Conservation (phyloP, 768 basidiomycete genomes). For the Suillus placidus region DNA sequence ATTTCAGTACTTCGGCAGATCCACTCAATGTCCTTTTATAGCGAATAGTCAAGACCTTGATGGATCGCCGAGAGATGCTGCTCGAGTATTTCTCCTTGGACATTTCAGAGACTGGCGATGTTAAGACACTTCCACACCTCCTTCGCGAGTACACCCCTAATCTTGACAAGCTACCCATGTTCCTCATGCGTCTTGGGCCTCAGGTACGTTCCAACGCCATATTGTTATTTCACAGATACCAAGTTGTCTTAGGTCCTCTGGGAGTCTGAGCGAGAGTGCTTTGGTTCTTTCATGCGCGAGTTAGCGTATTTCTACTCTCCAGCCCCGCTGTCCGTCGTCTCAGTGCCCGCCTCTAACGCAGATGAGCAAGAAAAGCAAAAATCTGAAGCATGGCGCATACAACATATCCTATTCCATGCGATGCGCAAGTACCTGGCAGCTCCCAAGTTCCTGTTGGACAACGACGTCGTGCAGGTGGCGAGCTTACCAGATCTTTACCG, state of each 20-base stretch:
- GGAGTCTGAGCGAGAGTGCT: slow-evolving; percentile 83
- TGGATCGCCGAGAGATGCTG: slow-evolving; percentile 77
- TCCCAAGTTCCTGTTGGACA: slow-evolving; percentile 66
- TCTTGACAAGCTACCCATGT: slow-evolving; percentile 84
- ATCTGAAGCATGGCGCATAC: slow-evolving; percentile 81
- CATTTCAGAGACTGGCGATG: slow-evolving; percentile 64
- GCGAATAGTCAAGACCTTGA: slow-evolving; percentile 66
- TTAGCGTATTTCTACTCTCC: slow-evolving; percentile 91
- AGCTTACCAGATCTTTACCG: slow-evolving; percentile 90
- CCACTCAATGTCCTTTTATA: slow-evolving; percentile 29
- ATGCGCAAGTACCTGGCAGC: slow-evolving; percentile 75
- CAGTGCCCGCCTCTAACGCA: slow-evolving; percentile 32
- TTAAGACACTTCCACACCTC: slow-evolving; percentile 82
- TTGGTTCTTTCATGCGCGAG: slow-evolving; percentile 83
- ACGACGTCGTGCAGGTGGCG: slow-evolving; percentile 85
- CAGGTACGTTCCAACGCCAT: slow-evolving; percentile 50
- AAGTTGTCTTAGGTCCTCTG: slow-evolving; percentile 74
- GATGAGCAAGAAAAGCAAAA: slow-evolving; percentile 47
- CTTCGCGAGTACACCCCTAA: slow-evolving; percentile 89
- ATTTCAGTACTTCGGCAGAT: not conserved
- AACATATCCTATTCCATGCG: slow-evolving; percentile 88
- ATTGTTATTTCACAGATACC: slow-evolving; percentile 7
- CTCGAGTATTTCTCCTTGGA: slow-evolving; percentile 86
- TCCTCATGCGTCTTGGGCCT: slow-evolving; percentile 91
- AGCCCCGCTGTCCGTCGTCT: slow-evolving; percentile 21